Percentiles rank a stretch among this genome's conserved stretches.
Conservation (phyloP, 177 flowering plant species). For the Vitis hybrid region DNA sequence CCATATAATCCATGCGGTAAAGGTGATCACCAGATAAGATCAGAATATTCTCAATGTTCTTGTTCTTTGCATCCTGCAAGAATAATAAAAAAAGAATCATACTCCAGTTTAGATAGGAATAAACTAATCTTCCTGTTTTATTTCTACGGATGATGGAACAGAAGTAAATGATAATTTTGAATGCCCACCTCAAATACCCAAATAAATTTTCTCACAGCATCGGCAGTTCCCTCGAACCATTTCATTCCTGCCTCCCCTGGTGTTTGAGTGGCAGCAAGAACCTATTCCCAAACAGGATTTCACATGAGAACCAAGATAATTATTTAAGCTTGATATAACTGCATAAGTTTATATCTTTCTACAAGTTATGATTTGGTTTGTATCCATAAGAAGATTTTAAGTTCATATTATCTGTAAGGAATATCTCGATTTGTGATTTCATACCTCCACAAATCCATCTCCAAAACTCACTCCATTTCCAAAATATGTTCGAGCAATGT, state of each 20-base stretch:
- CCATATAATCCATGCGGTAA: constrained; percentile 66
- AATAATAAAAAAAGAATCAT: background rate
- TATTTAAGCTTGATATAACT: background rate
- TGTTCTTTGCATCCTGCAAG: constrained; percentile 53
- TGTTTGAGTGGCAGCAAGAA: constrained; percentile 74
- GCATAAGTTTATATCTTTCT: background rate
- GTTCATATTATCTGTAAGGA: too few species aligned
- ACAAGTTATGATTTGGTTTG: background rate
- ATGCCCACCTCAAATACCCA: constrained; percentile 68
- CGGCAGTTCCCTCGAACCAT: constrained; percentile 86
- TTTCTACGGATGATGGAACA: background rate
- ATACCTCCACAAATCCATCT: constrained; percentile 95
- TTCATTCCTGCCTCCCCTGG: constrained; percentile 65
- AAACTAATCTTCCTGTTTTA: background rate
- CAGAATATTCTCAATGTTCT: constrained; percentile 50
- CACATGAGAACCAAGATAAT: background rate
- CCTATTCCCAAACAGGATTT: constrained; percentile 28
- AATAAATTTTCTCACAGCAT: constrained; percentile 69
- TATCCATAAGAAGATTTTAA: too few species aligned
- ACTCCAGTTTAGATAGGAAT: background rate
- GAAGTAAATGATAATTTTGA: background rate
- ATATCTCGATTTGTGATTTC: background rate
- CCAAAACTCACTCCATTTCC: constrained; percentile 87
- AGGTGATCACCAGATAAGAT: constrained; percentile 70
- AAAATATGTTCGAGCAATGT: constrained; percentile 74